Evolutionary conservation across 2,329 filamentous ascomycete genomes (phyloP).

Genomic region (Fusarium sp.): DNA sequence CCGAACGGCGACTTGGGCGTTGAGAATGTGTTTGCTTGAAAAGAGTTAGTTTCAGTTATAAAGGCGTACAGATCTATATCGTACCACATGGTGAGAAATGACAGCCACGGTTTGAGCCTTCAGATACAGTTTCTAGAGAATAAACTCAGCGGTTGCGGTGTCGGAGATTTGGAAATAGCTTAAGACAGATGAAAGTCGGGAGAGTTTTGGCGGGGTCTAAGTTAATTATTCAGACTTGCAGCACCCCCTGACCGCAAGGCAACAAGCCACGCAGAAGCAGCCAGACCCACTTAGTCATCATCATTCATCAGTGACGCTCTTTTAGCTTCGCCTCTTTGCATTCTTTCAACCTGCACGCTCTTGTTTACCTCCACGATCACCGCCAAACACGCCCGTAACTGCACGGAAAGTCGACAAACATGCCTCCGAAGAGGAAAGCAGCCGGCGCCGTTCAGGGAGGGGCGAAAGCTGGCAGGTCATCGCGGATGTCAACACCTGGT

Average conservation of each 20-base stretch:
- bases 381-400: constrained; percentile 11
- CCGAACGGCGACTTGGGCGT: constrained; percentile 96
- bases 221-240: constrained; percentile 28
- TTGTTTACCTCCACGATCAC: constrained; percentile 14
- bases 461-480: constrained; percentile 67
- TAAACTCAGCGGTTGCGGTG: neutral
- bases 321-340: constrained; percentile 21
- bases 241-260: constrained; percentile 10
- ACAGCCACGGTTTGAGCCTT: neutral
- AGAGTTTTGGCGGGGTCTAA: constrained; percentile 36
- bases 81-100: constrained; percentile 52
- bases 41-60: constrained; percentile 15
- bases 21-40: constrained; percentile 93
- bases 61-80: neutral
- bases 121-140: neutral
- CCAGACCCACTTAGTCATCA: constrained; percentile 26
- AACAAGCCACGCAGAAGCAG: constrained; percentile 8
- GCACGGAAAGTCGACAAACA: constrained; percentile 49
- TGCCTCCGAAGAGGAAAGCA: constrained; percentile 80
- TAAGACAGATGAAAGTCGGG: constrained; percentile 11
- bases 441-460: constrained; percentile 58
- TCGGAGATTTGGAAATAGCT: constrained; percentile 6
- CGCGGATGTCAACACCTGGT: constrained; percentile 69
- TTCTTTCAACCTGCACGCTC: neutral
- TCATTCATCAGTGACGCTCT: constrained; percentile 20